These are phyloP conservation scores for Trichoderma semiorbis DNA, from an alignment of 2,329 filamentous ascomycete genomes.

Conservation along the genomic window DNA sequence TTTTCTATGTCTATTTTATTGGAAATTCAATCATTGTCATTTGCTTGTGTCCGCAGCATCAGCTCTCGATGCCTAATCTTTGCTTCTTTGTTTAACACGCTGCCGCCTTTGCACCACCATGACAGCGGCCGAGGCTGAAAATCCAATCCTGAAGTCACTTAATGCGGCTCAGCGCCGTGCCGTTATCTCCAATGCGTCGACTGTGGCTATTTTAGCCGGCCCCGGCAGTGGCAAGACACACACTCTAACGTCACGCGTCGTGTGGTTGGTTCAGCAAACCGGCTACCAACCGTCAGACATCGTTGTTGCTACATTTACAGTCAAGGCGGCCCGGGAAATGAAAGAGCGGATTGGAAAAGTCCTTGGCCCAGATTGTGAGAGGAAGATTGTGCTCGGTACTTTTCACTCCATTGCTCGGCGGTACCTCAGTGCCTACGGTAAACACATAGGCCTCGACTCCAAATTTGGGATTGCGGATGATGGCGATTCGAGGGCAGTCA, in stretches of 20 bases:
- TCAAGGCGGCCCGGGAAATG: slow-evolving; percentile 94
- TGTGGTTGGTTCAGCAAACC: slow-evolving; percentile 74
- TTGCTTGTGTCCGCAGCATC: neutral
- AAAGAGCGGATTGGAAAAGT: slow-evolving; percentile 76
- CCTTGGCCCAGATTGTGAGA: slow-evolving; percentile 74
- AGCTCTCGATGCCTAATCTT: slow-evolving; percentile 2
- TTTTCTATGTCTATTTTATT: neutral
- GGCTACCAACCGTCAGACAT: slow-evolving; percentile 79
- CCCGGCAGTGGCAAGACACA: slow-evolving; percentile 86
- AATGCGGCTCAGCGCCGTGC: slow-evolving; percentile 55
- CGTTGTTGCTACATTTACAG: slow-evolving; percentile 94
- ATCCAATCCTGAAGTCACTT: slow-evolving; percentile 45
- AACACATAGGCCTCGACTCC: slow-evolving; percentile 74
- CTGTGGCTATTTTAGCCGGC: slow-evolving; percentile 64
- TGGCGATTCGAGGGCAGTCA: slow-evolving; percentile 72
- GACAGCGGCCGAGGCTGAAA: slow-evolving; percentile 25
- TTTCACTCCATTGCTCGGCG: slow-evolving; percentile 90
- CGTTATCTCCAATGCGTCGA: slow-evolving; percentile 50
- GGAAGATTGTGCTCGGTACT: slow-evolving; percentile 79
- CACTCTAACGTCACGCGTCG: slow-evolving; percentile 87
- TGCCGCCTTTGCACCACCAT: slow-evolving; percentile 25
- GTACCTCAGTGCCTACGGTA: slow-evolving; percentile 80
- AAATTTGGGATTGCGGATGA: slow-evolving; percentile 91
- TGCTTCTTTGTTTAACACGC: neutral
- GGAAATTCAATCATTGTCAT: neutral